A percentile compares a stretch with the other conserved stretches of the same genome.
These are phyloP conservation scores for Neoboletus subvelutipes DNA, from an alignment of 768 basidiomycete genomes.

Conservation along the genomic window DNA sequence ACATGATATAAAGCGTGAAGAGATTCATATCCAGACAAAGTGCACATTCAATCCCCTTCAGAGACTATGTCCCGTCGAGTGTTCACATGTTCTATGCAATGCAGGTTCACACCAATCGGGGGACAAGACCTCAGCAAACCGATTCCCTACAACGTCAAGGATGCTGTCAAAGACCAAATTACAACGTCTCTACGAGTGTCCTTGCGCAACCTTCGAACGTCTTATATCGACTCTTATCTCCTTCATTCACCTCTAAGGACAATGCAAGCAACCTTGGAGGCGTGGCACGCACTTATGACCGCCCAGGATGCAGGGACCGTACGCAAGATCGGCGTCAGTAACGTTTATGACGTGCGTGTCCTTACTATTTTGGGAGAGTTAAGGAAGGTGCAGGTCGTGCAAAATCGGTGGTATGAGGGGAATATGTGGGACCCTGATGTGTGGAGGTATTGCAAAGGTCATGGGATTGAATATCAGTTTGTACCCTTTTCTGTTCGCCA, in stretches of 20 bases:
- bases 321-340: slow-evolving; percentile 70
- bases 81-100: background rate
- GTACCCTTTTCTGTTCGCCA: slow-evolving; percentile 7
- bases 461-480: slow-evolving; percentile 74
- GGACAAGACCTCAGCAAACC: slow-evolving; percentile 74
- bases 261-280: slow-evolving; percentile 58
- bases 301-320: slow-evolving; percentile 68
- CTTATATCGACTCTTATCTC: slow-evolving; percentile 75
- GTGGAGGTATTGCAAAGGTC: slow-evolving; percentile 58
- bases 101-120: slow-evolving; percentile 68
- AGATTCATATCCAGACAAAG: slow-evolving; percentile 83
- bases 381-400: slow-evolving; percentile 69
- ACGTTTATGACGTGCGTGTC: slow-evolving; percentile 62
- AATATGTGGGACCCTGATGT: slow-evolving; percentile 75
- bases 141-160: slow-evolving; percentile 65
- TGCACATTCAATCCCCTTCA: slow-evolving; percentile 27
- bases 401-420: slow-evolving; percentile 83
- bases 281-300: slow-evolving; percentile 61
- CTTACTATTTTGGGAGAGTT: slow-evolving; percentile 53
- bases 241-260: slow-evolving; percentile 74
- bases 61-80: background rate
- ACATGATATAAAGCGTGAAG: slow-evolving; percentile 64
- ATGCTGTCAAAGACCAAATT: slow-evolving; percentile 59
- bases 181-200: slow-evolving; percentile 60
- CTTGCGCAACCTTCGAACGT: slow-evolving; percentile 64